Evolutionary conservation across 805 yeast species (phyloP).

Genomic region (Starmerella bombi): DNA sequence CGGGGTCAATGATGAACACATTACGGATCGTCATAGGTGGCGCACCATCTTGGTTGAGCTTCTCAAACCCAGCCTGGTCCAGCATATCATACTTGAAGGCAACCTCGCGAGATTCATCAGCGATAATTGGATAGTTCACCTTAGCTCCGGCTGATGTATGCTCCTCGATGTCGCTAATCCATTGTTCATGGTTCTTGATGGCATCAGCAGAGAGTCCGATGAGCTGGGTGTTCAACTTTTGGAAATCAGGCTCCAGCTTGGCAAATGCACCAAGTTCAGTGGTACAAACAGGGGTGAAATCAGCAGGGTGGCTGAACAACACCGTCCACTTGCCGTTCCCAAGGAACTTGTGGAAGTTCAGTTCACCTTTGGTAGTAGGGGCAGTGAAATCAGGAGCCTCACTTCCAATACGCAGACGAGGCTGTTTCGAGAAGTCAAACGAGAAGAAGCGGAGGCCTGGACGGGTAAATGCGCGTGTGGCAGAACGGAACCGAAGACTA

Average conservation of each 20-base stretch:
- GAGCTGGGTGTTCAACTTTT: constrained; percentile 71
- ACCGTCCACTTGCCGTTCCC: constrained; percentile 72
- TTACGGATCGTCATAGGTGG: constrained; percentile 66
- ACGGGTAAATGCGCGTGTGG: too few relatives aligned
- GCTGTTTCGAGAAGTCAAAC: constrained; percentile 25
- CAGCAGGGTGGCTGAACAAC: constrained; percentile 89
- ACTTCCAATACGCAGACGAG: constrained; percentile 62
- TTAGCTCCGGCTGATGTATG: constrained; percentile 52
- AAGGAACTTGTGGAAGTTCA: constrained; percentile 76
- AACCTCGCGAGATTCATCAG: constrained; percentile 73
- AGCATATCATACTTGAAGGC: constrained; percentile 79
- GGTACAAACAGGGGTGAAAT: constrained; percentile 93
- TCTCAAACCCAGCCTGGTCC: constrained; percentile 70
- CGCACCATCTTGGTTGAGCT: constrained; percentile 52
- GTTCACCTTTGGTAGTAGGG: constrained; percentile 65
- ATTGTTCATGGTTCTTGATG: constrained; percentile 61
- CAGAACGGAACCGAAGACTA: too few relatives aligned
- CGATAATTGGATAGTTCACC: constrained; percentile 80
- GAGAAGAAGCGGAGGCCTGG: constrained; percentile 9
- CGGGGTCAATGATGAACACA: constrained; percentile 81
- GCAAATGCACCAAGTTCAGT: constrained; percentile 94
- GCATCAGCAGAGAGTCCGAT: constrained; percentile 84
- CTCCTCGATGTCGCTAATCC: constrained; percentile 90
- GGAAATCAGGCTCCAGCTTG: constrained; percentile 74
- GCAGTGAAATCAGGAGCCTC: constrained; percentile 81